These are phyloP conservation scores for Schizosaccharomyces osmophilus DNA, from an alignment of 805 yeast genomes.

Conservation along the genomic window DNA sequence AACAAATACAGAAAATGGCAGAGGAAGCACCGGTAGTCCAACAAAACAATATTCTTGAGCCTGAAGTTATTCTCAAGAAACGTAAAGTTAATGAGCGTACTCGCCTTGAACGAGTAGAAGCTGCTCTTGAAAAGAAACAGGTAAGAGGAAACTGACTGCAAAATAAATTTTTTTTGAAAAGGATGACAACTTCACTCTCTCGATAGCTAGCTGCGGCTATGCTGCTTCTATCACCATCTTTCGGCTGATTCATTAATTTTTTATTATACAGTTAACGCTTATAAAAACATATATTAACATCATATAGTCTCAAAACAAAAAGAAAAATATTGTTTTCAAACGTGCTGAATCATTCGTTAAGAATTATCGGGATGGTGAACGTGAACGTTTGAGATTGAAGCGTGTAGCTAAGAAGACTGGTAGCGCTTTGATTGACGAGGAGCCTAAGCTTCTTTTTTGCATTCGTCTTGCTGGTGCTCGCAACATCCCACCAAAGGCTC, in stretches of 20 bases:
- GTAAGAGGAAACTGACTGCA: conserved; percentile 7
- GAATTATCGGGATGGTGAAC: conserved; percentile 74
- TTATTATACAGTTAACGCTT: conserved; percentile 3
- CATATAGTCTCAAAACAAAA: conserved; percentile 21
- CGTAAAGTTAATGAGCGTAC: conserved; percentile 26
- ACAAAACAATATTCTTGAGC: conserved; percentile 12
- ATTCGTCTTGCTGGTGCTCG: conserved; percentile 56
- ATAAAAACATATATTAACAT: not conserved
- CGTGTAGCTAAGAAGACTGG: conserved; percentile 84
- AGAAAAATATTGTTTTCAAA: conserved; percentile 43
- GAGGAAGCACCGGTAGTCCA: not conserved
- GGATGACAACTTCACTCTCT: conserved; percentile 15
- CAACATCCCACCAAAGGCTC: conserved; percentile 62
- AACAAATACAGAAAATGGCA: not conserved
- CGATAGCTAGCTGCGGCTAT: conserved; percentile 43
- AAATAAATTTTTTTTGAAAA: conserved; percentile 1
- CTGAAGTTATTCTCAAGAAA: conserved; percentile 30
- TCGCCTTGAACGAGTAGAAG: conserved; percentile 20
- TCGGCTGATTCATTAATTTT: conserved; percentile 20
- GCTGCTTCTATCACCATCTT: conserved; percentile 62
- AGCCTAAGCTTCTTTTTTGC: conserved; percentile 43
- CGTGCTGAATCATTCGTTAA: conserved; percentile 84
- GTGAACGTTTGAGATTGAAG: conserved; percentile 51
- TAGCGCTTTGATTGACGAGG: conserved; percentile 67
- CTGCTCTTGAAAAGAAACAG: conserved; percentile 12